Evolutionary conservation across 352 stramenopile genomes (phyloP).

Genomic region (Pythium aristosporum): DNA sequence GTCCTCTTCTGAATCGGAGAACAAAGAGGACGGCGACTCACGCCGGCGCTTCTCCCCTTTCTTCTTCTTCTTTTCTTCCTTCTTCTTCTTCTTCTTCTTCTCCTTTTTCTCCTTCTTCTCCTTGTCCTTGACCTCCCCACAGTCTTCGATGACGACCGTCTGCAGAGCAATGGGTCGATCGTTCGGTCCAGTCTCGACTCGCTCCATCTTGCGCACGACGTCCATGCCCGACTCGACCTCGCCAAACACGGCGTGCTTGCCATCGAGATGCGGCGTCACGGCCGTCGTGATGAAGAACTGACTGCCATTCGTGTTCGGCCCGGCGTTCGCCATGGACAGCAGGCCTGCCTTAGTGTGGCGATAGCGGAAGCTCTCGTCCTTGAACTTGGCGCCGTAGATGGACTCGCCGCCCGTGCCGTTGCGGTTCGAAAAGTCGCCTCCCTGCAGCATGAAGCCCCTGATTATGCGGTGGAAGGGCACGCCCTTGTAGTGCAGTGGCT

Average conservation of each 20-base stretch:
- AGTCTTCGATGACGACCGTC: slow-evolving; percentile 94
- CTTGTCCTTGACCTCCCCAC: slow-evolving; percentile 71
- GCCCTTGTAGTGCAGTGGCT: slow-evolving; percentile 65
- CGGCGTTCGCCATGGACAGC: slow-evolving; percentile 94
- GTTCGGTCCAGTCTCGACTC: slow-evolving; percentile 69
- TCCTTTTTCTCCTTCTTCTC: slow-evolving; percentile 28
- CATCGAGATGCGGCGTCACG: slow-evolving; percentile 95
- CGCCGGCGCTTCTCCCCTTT: slow-evolving; percentile 19
- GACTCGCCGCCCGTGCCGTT: slow-evolving; percentile 94
- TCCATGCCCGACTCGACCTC: slow-evolving; percentile 86
- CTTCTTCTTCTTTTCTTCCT: slow-evolving; percentile 37
- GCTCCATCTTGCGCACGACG: slow-evolving; percentile 90
- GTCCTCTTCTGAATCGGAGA: slow-evolving; percentile 4
- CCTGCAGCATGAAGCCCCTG: slow-evolving; percentile 85
- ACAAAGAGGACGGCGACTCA: slow-evolving; percentile 16
- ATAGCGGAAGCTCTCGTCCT: slow-evolving; percentile 94
- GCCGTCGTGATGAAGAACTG: slow-evolving; percentile 87
- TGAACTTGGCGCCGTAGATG: slow-evolving; percentile 92
- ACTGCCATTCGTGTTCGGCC: slow-evolving; percentile 71
- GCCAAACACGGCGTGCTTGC: slow-evolving; percentile 99
- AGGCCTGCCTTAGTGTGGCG: slow-evolving; percentile 93
- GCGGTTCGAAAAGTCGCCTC: slow-evolving; percentile 74
- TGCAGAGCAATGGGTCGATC: slow-evolving; percentile 84
- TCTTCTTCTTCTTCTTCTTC: slow-evolving; percentile 32
- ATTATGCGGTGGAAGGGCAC: slow-evolving; percentile 84